Evolutionary conservation across 2,329 filamentous ascomycete genomes (phyloP).

Genomic region (Alternaria sp.): DNA sequence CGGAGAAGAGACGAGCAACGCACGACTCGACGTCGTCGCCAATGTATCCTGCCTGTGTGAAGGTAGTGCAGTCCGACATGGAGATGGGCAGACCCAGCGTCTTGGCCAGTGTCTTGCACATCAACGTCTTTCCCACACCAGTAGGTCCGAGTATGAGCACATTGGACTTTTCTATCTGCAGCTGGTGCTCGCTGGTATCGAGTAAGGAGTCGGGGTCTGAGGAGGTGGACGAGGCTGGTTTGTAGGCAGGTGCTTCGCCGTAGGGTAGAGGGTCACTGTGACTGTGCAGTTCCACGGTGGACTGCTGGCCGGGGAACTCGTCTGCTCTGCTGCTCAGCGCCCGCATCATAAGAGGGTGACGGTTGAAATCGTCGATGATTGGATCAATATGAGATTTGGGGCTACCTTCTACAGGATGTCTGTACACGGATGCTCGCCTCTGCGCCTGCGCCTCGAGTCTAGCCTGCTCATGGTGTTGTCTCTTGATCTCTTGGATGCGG

Average conservation of each 20-base stretch:
- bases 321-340: slow-evolving; percentile 52
- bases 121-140: slow-evolving; percentile 95
- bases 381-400: slow-evolving; percentile 21
- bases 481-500: slow-evolving; percentile 75
- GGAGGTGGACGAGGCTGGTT: slow-evolving; percentile 28
- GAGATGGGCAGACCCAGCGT: slow-evolving; percentile 95
- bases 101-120: slow-evolving; percentile 88
- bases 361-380: not conserved
- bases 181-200: slow-evolving; percentile 57
- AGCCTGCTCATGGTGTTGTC: slow-evolving; percentile 80
- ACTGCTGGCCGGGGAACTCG: slow-evolving; percentile 68
- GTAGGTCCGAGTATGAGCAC: slow-evolving; percentile 89
- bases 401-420: slow-evolving; percentile 79
- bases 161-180: slow-evolving; percentile 95
- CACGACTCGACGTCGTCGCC: slow-evolving; percentile 97
- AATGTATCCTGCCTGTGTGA: slow-evolving; percentile 96
- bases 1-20: slow-evolving; percentile 86
- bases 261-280: slow-evolving; percentile 20
- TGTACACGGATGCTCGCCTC: slow-evolving; percentile 70
- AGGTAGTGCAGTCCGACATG: slow-evolving; percentile 93
- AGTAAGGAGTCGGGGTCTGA: slow-evolving; percentile 53
- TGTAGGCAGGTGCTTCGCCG: slow-evolving; percentile 24
- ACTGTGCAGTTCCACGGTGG: slow-evolving; percentile 52
- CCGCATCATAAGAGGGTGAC: slow-evolving; percentile 16
- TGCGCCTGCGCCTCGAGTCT: slow-evolving; percentile 74